Base-by-base conservation (phyloP, 768 basidiomycete species). In the Phanerochaete sordida region DNA sequence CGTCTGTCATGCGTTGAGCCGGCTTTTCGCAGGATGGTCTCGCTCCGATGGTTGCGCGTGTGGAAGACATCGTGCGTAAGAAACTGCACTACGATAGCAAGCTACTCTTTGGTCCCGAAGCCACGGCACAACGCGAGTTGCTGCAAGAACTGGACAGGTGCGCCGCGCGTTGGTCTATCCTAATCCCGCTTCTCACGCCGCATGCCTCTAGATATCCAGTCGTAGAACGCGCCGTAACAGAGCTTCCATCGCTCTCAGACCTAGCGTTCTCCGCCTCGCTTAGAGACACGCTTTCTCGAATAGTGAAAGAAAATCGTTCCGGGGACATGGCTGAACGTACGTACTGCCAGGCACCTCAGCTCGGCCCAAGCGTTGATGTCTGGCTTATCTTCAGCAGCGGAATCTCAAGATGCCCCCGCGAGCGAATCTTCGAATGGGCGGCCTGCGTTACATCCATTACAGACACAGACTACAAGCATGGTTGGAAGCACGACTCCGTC, bases 71-170 rank as follows among this genome's bases (percentile, higher is more conserved):
- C 44, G 86, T 81, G 16, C 79, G 78, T 31, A 76, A 84, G 63
- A 80, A 82, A 58, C 72, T 90, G 27, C 69, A 64, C 9, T 78
- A 79, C 56, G 85, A 88, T 61, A 76, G 76, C 45, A 81, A 81
- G 62, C 69, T 88, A 48, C 75, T 81, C 15, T 78, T 79, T 51
- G 76, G 79, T 67, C 70, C 82, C 1, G 79, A 79, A 49, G 85
- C 87, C 1, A 71, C 72, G 11, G 73, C 83, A n/a, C 76, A 83
- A 62, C 74, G 79, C 58, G 88, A 90, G 63, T 72, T 91, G 15
- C 79, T 86, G 76, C 86, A 88, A 49, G 87, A 91, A 67, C 75
- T 91, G 28, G 86, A 89, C 70, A 80, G 88, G 88, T 84, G 55
- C 64, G 73, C 63, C 21, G n/a, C 8, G 8, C 16, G 43, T 46